These are phyloP conservation scores for Calonectria leucothoes DNA, from an alignment of 2,329 filamentous ascomycete genomes.

Conservation along the genomic window DNA sequence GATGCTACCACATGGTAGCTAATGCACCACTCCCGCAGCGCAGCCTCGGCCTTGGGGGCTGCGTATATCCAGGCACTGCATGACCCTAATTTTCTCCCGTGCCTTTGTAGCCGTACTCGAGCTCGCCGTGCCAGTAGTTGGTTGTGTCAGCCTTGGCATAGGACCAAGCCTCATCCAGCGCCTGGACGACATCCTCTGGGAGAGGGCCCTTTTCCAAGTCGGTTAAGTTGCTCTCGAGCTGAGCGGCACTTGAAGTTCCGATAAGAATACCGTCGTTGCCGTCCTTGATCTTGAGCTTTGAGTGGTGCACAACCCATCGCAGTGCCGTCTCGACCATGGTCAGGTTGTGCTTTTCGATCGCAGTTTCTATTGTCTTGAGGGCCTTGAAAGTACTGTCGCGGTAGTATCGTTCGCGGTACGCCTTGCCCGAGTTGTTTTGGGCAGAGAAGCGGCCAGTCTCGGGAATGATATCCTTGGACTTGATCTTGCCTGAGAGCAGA, in stretches of 20 bases:
- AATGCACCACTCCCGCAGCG: neutral
- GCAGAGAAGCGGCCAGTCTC: conserved; percentile 78
- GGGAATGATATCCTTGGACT: conserved; percentile 71
- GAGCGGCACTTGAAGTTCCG: conserved; percentile 67
- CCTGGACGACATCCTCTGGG: conserved; percentile 79
- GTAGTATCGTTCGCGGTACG: conserved; percentile 79
- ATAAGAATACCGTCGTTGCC: conserved; percentile 71
- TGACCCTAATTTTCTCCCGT: conserved; percentile 52
- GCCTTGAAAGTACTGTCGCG: conserved; percentile 73
- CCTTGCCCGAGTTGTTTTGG: conserved; percentile 60
- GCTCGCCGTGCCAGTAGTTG: conserved; percentile 68
- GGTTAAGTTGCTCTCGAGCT: conserved; percentile 68
- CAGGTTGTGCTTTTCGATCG: conserved; percentile 74
- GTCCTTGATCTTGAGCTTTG: conserved; percentile 62
- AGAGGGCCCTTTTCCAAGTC: conserved; percentile 76
- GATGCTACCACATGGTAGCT: conserved; percentile 20
- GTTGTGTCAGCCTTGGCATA: conserved; percentile 70
- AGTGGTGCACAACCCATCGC: conserved; percentile 81
- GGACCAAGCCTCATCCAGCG: conserved; percentile 82
- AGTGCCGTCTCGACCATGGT: conserved; percentile 79
- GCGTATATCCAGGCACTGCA: neutral
- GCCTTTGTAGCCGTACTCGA: conserved; percentile 74
- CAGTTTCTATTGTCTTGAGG: conserved; percentile 74
- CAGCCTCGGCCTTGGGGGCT: neutral
- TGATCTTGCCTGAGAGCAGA: conserved; percentile 84